Evolutionary conservation across 2,329 filamentous ascomycete genomes (phyloP), one percentile per base, ranked within the genome.

Genomic region (Aspergillus pseudotamarii): DNA sequence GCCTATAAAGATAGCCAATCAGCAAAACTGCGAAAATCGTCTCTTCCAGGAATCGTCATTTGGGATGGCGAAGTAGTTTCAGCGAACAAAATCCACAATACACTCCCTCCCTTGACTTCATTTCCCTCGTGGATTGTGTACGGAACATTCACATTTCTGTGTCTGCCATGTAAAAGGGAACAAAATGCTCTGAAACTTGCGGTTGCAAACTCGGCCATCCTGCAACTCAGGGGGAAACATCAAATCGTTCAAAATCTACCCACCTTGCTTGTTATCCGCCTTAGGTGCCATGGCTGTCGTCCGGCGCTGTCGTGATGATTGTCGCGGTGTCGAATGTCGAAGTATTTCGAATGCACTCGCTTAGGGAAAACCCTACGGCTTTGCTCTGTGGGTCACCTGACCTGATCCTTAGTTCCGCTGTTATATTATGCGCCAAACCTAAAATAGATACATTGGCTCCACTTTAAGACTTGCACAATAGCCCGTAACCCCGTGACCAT

Each of bases 221-320:
- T 58, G 46, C 36, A 65, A 36, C 57, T 43, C 87, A 84, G 80
- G 78, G 62, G 68, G 73, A 12, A 54, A 66, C 55, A 61, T 65
- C 57, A 58, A 58, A 62, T 58, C 68, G 63, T 59, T 64, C 46
- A 61, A 59, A 62, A 63, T 58, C 48, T 62, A 68, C 76, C 69
- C 76, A 83, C 81, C 79, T 80, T 81, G 79, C 78, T 82, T 82
- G 73, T 73, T 81, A 65, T 79, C 78, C 66, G 69, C 71, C 71
- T 79, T 79, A 72, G 80, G 80, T 72, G 79, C 80, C 80, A 81
- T 81, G 74, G 78, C 78, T 80, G 76, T 79, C 78, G 76, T 78
- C 75, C 72, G 74, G 71, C 75, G 78, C 74, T 75, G 74, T 77
- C 73, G 75, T 78, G 73, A 70, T 79, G 73, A 74, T 78, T 79